Base-by-base conservation (phyloP, 2,329 filamentous ascomycete genomes). In the Exophiala mesophila region DNA sequence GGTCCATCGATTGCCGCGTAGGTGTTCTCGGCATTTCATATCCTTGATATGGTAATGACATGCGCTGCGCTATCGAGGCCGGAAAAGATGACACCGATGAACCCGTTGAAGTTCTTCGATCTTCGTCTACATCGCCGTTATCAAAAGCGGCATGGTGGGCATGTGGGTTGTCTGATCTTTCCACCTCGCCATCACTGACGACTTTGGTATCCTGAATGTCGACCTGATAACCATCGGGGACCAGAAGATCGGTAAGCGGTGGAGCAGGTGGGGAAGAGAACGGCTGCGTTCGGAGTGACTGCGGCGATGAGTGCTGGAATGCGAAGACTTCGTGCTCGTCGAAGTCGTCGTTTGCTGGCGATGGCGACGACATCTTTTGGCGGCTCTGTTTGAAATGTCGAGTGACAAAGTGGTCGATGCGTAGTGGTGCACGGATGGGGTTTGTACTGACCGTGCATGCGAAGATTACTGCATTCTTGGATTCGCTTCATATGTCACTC, bases 81-180 rank as follows among this genome's bases (percentile, higher is more conserved):
- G 53, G 53, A 30, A 55, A 54, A 13, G 53, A 55, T 2, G 53
- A 55, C 21, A 55, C 53, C 3, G 53, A 55, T 12, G 53, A 55
- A 37, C 44, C 41, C 16, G 40, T 46, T 3, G 51, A 49, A 18
- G 45, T 46, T 13, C 49, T 40, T 17, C 44, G 34, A 13, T 45
- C 31, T 21, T 26, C 23, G 12, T 12, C 12, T 7, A 6, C 23
- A 12, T 26, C 23, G 23, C 23, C 23, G 12, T 26, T 26, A 7
- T 26, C 23, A 26, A 26, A 12, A 26, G 12, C 6, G 12, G 23
- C 6, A 26, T 12, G 6, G 23, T 26, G 7, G n/a, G n/a, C n/a
- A n/a, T n/a, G n/a, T n/a, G n/a, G n/a, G n/a, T n/a, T n/a, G n/a
- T n/a, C n/a, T n/a, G n/a, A n/a, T n/a, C n/a, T n/a, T n/a, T n/a